Evolutionary conservation across 148 eudicot genomes (phyloP), one percentile per base, ranked within the genome.

Genomic region (Rhododendron griersonianum): DNA sequence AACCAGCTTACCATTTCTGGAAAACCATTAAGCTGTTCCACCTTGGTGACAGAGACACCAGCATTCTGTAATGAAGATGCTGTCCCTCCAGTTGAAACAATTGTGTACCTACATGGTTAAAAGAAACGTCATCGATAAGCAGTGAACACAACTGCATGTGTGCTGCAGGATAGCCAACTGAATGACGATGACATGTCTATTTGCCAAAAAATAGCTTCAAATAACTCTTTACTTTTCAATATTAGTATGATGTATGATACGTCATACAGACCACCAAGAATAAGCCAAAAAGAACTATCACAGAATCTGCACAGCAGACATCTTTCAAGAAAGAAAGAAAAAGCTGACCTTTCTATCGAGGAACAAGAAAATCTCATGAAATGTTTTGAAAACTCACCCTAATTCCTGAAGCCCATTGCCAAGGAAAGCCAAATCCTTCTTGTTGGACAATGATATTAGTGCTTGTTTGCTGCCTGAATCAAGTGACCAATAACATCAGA

Each of bases 31-130:
- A 98, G 83, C 67, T 95, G 90, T 89, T 98, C 99, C 86, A 98
- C 99, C 90, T 92, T 94, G 84, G 98, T 95, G 47, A 98, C 99
- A 83, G 96, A 85, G 10, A 98, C 91, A 57, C 99, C 98, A 86
- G 89, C 89, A 86, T 86, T 89, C 85, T 93, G 97, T 89, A 98
- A 87, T 51, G 95, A 90, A 88, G 96, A 93, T 81, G 98, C 95
- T 77, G 98, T 98, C 87, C 99, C 99, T 90, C 98, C 99, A 35
- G 99, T 98, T 85, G 99, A 98, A 83, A 98, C 92, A 86, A 95
- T 94, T 63, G 91, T 94, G 89, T 87, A 95, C 84, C 99, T 98
- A 86, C 53, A 89, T 33, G 8, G 33, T 57, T 10, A 48, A 11
- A 53, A 41, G 16, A 79, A 23, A 39, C 2, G 5, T 50, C 30